Base-by-base conservation (phyloP, 495 filamentous ascomycete genomes). In the Aspergillus funiculosus region DNA sequence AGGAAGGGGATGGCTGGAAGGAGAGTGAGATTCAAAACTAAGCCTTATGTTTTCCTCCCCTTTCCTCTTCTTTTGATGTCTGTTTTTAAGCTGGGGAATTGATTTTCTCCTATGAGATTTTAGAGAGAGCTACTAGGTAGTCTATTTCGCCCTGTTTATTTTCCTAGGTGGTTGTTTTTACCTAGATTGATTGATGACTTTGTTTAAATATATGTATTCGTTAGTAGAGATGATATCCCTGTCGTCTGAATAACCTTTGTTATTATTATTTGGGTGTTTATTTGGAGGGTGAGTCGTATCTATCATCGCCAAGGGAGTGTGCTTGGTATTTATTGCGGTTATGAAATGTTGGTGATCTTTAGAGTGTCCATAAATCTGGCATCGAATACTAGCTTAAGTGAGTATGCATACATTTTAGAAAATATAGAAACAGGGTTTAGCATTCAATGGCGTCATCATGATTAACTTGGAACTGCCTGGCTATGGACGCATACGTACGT, bases 11-110 rank as follows among this genome's bases (percentile, higher is more conserved):
- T 54, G 70, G 68, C 15, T 76, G 73, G 73, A 76, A 68, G 45
- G 69, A 76, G 56, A 68, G 64, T 46, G 70, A 79, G 61, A 70
- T 78, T 50, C 66, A 76, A 51, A 60, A 61, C 50, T 72, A 47
- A 64, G 43, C 17, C 8, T 11, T 43, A 10, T 0, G 11, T 17
- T 36, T 1, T 36, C 22, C 59, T 56, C 20, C 43, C 43, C 13
- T 50, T 42, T 29, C 3, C 22, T 14, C 30, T 30, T 27, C 13
- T 35, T 44, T 30, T 8, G 14, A 13, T 7, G 13, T 38, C 13
- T 39, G 6, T 4, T 6, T 13, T 11, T 15, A 18, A 8, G 2
- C 26, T 24, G 2, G n/a, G n/a, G n/a, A n/a, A 11, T 21, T 17
- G 31, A 18, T 29, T 42, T 34, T 3, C 29, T 34, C 10, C 31